Evolutionary conservation across 306 rosid species (phyloP), one percentile per base, ranked within the genome.

Genomic region (Delonix regia): DNA sequence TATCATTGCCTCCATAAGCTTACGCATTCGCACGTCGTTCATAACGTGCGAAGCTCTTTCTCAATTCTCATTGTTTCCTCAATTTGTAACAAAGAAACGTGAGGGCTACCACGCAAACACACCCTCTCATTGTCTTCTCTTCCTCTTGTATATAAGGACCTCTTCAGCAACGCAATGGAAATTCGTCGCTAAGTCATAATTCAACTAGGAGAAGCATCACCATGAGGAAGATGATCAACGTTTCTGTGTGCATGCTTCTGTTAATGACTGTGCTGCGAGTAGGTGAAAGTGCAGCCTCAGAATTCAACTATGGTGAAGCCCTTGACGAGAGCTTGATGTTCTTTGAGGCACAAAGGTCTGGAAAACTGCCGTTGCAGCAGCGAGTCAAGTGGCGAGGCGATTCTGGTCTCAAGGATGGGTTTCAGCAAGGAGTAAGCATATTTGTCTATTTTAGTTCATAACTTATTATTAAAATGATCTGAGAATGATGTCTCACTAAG

Each of bases 341-440:
- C 81, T 84, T 94, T 7, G 94, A 94, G 84, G 97, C 97, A 3
- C 98, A 93, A 19, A 83, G 93, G 77, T 93, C 97, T 1, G 98
- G 98, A 12, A 90, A 91, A 56, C 75, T 91, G 64, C 90, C 92
- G 11, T 11, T 24, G 5, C 79, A 75, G 41, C 90, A 83, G 56
- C 83, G 87, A 18, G 88, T 92, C 71, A 87, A 82, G 67, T 92
- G 97, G 98, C 94, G 98, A 4, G 88, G 85, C 22, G 88, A 91
- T 79, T 94, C 98, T 0, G 98, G 86, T 16, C 94, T 94, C 61
- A 80, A 70, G 3, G 98, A 94, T 69, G 98, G 97, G 3, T 48
- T 90, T 66, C 87, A 86, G 14, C 96, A 94, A 84, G 94, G 94
- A 84, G 97, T 91, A 75, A 81, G 86, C 57, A 18, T n/a, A 34